Evolutionary conservation across 2,329 filamentous ascomycete genomes (phyloP).

Genomic region (Claviceps spartinae): DNA sequence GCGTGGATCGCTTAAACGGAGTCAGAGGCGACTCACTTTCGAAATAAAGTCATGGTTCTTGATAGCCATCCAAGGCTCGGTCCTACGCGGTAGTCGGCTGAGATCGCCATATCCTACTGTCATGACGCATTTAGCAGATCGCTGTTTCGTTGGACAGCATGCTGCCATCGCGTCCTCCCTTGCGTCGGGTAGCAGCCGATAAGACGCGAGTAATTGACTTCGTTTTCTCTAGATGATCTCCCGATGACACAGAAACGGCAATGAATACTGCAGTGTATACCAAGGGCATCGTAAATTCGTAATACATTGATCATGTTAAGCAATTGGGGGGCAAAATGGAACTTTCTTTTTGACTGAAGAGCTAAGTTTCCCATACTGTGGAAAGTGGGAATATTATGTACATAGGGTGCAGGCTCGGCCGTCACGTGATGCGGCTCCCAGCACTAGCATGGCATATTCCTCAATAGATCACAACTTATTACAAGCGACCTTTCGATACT

Average conservation of each 20-base stretch:
- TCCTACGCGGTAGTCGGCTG: constrained; percentile 55
- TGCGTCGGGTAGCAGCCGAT: not conserved
- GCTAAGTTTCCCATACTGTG: too few species aligned
- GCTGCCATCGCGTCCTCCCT: constrained; percentile 23
- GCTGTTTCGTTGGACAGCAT: constrained; percentile 32
- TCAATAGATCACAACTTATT: too few species aligned
- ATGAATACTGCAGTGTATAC: not conserved
- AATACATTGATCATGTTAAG: too few species aligned
- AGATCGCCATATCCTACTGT: constrained; percentile 59
- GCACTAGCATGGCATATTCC: too few species aligned
- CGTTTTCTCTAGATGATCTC: not conserved
- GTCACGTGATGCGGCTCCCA: too few species aligned
- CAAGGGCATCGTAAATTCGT: too few species aligned
- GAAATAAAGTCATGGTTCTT: constrained; percentile 53
- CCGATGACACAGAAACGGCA: not conserved
- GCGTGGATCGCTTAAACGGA: not conserved
- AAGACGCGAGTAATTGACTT: not conserved
- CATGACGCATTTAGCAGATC: constrained; percentile 57
- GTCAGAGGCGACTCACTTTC: constrained; percentile 32
- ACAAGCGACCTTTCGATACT: too few species aligned
- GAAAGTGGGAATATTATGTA: too few species aligned
- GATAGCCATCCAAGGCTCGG: constrained; percentile 63
- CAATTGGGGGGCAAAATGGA: too few species aligned
- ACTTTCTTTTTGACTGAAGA: too few species aligned
- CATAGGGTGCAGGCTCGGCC: too few species aligned